Evolutionary conservation across 176 grass and related monocot species (phyloP).

Genomic region (Rhynchospora pubera): DNA sequence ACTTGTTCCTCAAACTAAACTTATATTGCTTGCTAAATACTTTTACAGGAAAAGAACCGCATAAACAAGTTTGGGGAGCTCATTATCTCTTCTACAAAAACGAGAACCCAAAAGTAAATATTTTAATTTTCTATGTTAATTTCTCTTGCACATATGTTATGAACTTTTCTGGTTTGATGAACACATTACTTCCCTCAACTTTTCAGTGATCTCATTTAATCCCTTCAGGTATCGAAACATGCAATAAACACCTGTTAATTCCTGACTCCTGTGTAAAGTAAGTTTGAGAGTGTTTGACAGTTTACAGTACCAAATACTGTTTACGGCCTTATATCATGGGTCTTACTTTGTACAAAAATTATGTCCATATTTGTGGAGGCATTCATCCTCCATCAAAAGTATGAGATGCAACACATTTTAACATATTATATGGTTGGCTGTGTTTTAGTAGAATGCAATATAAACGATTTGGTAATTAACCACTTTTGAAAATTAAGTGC

Average conservation of each 20-base stretch:
- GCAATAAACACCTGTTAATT: not conserved
- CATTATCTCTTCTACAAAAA: constrained; percentile 97
- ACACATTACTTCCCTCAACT: not conserved
- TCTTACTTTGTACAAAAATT: not conserved
- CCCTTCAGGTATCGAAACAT: not conserved
- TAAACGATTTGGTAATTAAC: not conserved
- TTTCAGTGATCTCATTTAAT: not conserved
- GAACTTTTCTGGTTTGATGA: not conserved
- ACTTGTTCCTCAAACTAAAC: not conserved
- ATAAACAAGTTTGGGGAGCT: constrained; percentile 93
- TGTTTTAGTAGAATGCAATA: not conserved
- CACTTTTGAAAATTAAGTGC: no score
- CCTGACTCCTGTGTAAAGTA: not conserved
- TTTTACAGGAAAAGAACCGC: constrained; percentile 81
- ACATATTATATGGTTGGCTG: not conserved
- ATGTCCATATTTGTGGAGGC: not conserved
- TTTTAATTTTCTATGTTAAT: not conserved
- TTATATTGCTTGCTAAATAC: not conserved
- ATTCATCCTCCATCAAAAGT: not conserved
- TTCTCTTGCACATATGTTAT: not conserved
- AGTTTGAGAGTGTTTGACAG: not conserved
- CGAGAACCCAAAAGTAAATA: constrained; percentile 89
- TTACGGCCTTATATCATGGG: not conserved
- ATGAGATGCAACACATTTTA: not conserved
- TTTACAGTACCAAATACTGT: not conserved